Base-by-base conservation (phyloP, 2,329 filamentous ascomycete genomes). In the Fusarium lyarnte region DNA sequence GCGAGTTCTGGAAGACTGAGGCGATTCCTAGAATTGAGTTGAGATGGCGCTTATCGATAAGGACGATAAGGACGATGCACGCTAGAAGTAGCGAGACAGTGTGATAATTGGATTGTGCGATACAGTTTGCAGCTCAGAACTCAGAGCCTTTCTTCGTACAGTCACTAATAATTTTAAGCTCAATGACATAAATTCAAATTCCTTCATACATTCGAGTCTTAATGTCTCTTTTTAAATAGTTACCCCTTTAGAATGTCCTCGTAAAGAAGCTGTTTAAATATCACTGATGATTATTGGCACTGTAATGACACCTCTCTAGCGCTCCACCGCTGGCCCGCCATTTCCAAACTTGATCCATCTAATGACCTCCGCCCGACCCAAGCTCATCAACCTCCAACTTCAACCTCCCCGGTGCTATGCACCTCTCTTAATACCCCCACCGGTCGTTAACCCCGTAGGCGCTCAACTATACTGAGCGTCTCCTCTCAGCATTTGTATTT, bases 361-460 rank as follows among this genome's bases (percentile, higher is more conserved):
- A 67, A 69, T 63, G 58, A 61, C 69, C 76, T 76, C 74, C 73
- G 31, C 74, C 73, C 64, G 55, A 75, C 65, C 72, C 71, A 74
- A 74, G 71, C 71, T 73, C 72, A 74, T 62, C 69, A 77, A 73
- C 67, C 53, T 57, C 49, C 60, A 69, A 70, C 61, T 70, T 53
- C 58, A 68, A 58, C 70, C 60, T 72, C 61, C 59, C 49, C 62
- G 63, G 67, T 78, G 76, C 72, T 60, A 75, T 77, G 76, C 75
- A 66, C 74, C 66, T 58, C 17, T 76, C 46, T 59, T 68, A 57
- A 70, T 72, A 63, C n/a, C 59, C 59, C 62, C 60, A 58, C 52
- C 45, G 63, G 58, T 47, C 68, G 70, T 66, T 64, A 65, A 64
- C 62, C 55, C 63, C 46, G 53, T 69, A 72, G 73, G 61, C 61